These are phyloP conservation scores for Bruguiera hainesii DNA, from an alignment of 441 rosid genomes.

Conservation along the genomic window DNA sequence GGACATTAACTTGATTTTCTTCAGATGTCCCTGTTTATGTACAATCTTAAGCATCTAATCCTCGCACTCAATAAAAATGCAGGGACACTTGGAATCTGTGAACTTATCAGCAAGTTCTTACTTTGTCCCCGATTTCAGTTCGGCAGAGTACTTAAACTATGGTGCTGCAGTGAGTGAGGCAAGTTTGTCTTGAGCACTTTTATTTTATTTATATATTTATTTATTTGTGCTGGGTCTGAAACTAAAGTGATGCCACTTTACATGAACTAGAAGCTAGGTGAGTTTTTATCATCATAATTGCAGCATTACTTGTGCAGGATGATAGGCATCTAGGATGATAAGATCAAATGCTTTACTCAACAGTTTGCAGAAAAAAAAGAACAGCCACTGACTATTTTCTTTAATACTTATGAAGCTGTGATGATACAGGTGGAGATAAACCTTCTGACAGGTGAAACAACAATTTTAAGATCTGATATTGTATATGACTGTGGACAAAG, in stretches of 20 bases:
- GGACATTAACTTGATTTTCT: background rate
- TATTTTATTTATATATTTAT: too few relatives aligned
- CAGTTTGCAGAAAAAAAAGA: too few relatives aligned
- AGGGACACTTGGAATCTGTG: constrained; percentile 58
- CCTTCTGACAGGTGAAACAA: constrained; percentile 75
- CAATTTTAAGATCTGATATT: constrained; percentile 65
- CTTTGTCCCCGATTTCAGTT: constrained; percentile 42
- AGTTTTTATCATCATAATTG: too few relatives aligned
- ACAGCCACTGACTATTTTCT: too few relatives aligned
- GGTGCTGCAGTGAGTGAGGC: constrained; percentile 93
- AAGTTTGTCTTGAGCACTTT: constrained; percentile 26
- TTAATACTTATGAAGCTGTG: constrained; percentile 5
- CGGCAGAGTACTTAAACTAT: constrained; percentile 59
- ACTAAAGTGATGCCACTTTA: background rate
- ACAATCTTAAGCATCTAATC: background rate
- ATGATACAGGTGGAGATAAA: constrained; percentile 72
- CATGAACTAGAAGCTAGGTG: background rate
- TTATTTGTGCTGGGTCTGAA: too few relatives aligned
- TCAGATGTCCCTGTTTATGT: background rate
- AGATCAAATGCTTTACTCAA: too few relatives aligned
- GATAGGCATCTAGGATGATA: too few relatives aligned
- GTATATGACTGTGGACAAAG: constrained; percentile 93
- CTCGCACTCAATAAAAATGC: constrained; percentile 20
- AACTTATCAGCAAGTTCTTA: constrained; percentile 52
- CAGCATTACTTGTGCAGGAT: too few relatives aligned